These are phyloP conservation scores for Ananas comosus DNA, from an alignment of 176 grass and related monocot genomes.

Conservation along the genomic window DNA sequence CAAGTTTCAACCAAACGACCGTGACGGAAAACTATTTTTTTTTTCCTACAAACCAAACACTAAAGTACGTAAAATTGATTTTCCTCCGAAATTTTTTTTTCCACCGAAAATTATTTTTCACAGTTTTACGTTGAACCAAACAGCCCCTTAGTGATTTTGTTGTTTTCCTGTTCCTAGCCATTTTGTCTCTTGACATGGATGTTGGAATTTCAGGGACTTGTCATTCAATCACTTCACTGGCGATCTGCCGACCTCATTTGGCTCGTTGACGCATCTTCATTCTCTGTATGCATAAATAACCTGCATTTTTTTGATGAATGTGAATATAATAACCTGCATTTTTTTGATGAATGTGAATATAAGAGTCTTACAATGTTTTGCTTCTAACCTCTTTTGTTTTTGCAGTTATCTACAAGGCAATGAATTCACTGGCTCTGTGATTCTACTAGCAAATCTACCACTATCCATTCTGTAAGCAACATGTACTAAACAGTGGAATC, in stretches of 20 bases:
- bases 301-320: slow-evolving; percentile 13
- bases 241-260: slow-evolving; percentile 72
- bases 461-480: slow-evolving; percentile 72
- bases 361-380: neutral
- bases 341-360: slow-evolving; percentile 9
- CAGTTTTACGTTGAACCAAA: too few relatives aligned
- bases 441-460: slow-evolving; percentile 63
- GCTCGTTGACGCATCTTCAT: slow-evolving; percentile 55
- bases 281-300: slow-evolving; percentile 44
- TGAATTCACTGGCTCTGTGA: slow-evolving; percentile 73
- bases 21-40: too few relatives aligned
- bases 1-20: too few relatives aligned
- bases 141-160: slow-evolving; percentile 2
- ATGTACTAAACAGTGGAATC: slow-evolving; percentile 6
- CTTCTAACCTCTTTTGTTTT: slow-evolving; percentile 15
- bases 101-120: too few relatives aligned
- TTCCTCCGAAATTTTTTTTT: too few relatives aligned
- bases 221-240: slow-evolving; percentile 73
- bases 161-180: neutral
- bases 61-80: too few relatives aligned
- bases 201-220: slow-evolving; percentile 47
- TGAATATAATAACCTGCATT: neutral
- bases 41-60: too few relatives aligned
- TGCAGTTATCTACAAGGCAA: slow-evolving; percentile 83
- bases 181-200: slow-evolving; percentile 4